Evolutionary conservation across 108 stramenopile species (phyloP).

Genomic region (Nitzschia inconspicua): DNA sequence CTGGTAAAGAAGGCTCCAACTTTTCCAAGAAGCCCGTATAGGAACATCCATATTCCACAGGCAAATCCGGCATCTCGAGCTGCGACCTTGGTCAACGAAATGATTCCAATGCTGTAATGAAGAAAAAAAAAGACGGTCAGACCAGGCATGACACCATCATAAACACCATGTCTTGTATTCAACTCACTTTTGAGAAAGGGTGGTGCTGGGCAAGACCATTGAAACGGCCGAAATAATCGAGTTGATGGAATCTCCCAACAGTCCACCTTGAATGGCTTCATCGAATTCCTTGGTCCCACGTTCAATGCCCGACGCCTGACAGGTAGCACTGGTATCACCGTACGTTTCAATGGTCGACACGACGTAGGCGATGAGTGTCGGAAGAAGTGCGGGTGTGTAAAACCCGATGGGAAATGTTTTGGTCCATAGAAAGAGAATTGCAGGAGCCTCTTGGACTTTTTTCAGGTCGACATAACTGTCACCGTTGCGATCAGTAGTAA

Average conservation of each 20-base stretch:
- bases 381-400: constrained; percentile 47
- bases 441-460: constrained; percentile 7
- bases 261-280: constrained; percentile 55
- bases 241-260: constrained; percentile 48
- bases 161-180: no score
- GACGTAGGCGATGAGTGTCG: constrained; percentile 52
- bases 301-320: constrained; percentile 47
- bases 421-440: constrained; percentile 47
- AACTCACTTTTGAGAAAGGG: constrained; percentile 75
- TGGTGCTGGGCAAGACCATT: constrained; percentile 63
- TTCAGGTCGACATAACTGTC: constrained; percentile 14
- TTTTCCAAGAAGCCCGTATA: constrained; percentile 42
- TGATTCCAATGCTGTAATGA: constrained; percentile 78
- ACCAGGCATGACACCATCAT: no score
- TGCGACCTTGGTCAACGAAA: constrained; percentile 71
- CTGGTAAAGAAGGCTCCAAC: constrained; percentile 38
- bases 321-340: constrained; percentile 53
- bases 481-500: constrained; percentile 27
- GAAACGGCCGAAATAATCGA: constrained; percentile 40
- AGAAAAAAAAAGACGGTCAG: no score
- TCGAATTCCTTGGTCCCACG: constrained; percentile 44
- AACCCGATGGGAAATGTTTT: constrained; percentile 46
- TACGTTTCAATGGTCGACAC: constrained; percentile 75
- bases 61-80: constrained; percentile 60
- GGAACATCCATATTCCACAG: constrained; percentile 40